Base-by-base conservation (phyloP, 306 rosid genomes). In the Castanea crenata region DNA sequence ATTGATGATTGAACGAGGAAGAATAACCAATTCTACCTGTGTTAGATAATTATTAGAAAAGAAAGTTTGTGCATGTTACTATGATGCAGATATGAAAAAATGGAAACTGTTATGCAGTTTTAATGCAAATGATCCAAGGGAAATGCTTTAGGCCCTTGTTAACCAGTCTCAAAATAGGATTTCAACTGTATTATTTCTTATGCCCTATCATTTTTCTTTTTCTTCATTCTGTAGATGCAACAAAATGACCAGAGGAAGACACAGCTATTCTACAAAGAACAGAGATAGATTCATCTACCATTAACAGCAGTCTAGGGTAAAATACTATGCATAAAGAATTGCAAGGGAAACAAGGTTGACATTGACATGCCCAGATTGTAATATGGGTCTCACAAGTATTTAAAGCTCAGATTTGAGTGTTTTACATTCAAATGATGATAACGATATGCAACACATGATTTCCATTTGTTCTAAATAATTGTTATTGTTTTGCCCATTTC, bases 11-110 rank as follows among this genome's bases (percentile, higher is more conserved):
- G 99, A 92, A 74, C 99, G 94, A 25, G 99, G 98, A 44, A 95
- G 91, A 86, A 95, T 91, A 76, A 95, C 99, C 72, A 95, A 86
- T 82, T 95, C 99, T 76, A 95, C 99, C 99, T 92, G 92, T 68
- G 69, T 74, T 75, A 82, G 67, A 74, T 32, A 83, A 70, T 56
- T 74, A 83, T 83, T 74, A 85, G 82, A 78, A 76, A 1, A 6
- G 77, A 80, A 67, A 56, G 73, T 82, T 2, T 11, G 38, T 46
- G 82, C 62, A 20, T 15, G 61, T 78, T 21, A 27, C 32, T 32
- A 73, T 65, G 46, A 79, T 61, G 76, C 52, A 63, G 29, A 20
- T 21, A 21, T 34, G 68, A 79, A 27, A 20, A 55, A 73, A 46
- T 31, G 51, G 21, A 71, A 64, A 13, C 21, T 49, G 52, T 1